Conservation (phyloP, 148 eudicot species). For the Persicaria maculosa region DNA sequence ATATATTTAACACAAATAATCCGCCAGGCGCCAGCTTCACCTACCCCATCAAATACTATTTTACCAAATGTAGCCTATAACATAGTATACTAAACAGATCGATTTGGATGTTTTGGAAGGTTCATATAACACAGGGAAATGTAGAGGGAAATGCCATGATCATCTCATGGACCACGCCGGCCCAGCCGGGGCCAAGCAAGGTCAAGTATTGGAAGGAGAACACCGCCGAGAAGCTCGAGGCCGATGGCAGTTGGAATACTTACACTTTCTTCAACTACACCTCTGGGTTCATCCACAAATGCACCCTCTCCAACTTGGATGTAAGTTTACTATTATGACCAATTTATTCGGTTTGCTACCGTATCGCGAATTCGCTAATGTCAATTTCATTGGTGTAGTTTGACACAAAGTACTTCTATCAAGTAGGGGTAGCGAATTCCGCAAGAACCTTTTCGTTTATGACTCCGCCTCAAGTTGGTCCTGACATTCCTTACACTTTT, state of each 20-base stretch:
- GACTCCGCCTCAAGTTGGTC: slow-evolving; percentile 12
- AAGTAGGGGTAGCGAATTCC: neutral
- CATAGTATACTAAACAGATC: too few species aligned
- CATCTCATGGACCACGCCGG: slow-evolving; percentile 70
- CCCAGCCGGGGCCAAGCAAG: slow-evolving; percentile 56
- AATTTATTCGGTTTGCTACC: too few species aligned
- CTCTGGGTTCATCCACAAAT: slow-evolving; percentile 63
- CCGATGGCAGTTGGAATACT: slow-evolving; percentile 37
- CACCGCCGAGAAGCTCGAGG: slow-evolving; percentile 24
- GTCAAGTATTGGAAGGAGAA: slow-evolving; percentile 59
- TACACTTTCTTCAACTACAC: slow-evolving; percentile 71
- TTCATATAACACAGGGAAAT: slow-evolving; percentile 86
- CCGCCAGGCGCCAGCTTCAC: too few species aligned
- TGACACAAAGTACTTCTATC: slow-evolving; percentile 2
- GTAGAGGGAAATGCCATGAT: slow-evolving; percentile 57
- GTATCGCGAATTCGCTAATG: neutral
- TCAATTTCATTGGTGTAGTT: neutral
- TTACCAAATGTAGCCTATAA: too few species aligned
- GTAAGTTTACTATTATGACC: neutral
- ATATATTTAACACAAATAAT: too few species aligned
- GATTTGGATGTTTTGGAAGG: slow-evolving; percentile 29
- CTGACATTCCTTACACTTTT: slow-evolving; percentile 12
- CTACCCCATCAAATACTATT: too few species aligned
- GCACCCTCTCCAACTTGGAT: slow-evolving; percentile 1
- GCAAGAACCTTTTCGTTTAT: slow-evolving; percentile 5